Evolutionary conservation across 1,139 yeast genomes (phyloP), one percentile per base, ranked within the genome.

Genomic region (Candida buenavistaensis): DNA sequence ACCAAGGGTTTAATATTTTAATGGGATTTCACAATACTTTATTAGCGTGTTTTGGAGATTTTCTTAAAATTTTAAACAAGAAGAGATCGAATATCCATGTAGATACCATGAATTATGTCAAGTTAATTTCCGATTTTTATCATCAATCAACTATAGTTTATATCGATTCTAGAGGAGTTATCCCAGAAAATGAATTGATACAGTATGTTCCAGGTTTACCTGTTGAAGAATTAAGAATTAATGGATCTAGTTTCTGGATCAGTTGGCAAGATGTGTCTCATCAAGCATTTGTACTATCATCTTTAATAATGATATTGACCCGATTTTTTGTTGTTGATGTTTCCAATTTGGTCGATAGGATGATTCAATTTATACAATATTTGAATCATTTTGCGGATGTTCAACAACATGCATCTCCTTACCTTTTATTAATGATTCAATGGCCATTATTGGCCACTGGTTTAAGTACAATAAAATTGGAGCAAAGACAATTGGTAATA

Each of bases 401-500:
- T 23, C 23, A 52, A 38, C 47, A 53, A 23, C 58, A 55, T 29
- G 52, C 56, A 17, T 47, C 45, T 8, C 45, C 45, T 15, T 45
- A 43, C 20, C 36, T 60, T 11, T 41, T 59, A 16, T 52, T 68
- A 56, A 56, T 69, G 62, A 45, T 80, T 15, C 82, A 78, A 45
- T 72, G 80, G 66, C 79, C 83, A 13, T 70, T 78, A 50, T 58
- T 72, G 33, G 62, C 75, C 2, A 75, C 80, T 1, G 88, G 85
- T 0, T 46, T 72, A 41, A 70, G 72, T 41, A 70, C 78, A 30
- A 55, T 64, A 12, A 57, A 64, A 11, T 62, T 60, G 13, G 58
- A 59, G 3, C 74, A 78, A 20, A 62, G 72, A 42, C 43, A 47
- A 12, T 43, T 67, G 12, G 65, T 75, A 4, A 57, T 66, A 39